Evolutionary conservation across 2,329 filamentous ascomycete species (phyloP).

Genomic region (Alternaria panax): DNA sequence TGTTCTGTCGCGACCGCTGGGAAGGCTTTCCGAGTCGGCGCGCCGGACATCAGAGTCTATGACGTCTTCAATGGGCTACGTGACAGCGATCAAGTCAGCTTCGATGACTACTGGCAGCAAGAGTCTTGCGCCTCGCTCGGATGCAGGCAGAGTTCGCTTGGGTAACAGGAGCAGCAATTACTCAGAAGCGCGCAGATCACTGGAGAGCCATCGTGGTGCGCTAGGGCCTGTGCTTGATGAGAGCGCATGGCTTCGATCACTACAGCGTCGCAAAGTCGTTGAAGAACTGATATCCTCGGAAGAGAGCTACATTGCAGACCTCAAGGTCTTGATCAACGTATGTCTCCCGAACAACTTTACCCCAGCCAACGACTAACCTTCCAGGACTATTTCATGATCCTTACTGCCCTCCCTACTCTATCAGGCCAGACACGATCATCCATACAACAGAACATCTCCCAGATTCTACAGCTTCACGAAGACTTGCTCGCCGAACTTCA

Average conservation of each 20-base stretch:
- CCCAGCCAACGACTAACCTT: neutral
- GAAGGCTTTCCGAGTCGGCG: conserved; percentile 19
- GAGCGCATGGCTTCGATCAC: conserved; percentile 72
- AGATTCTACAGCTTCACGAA: conserved; percentile 84
- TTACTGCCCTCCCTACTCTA: conserved; percentile 73
- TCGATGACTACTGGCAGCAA: conserved; percentile 78
- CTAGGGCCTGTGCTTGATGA: conserved; percentile 66
- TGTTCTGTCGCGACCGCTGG: conserved; percentile 15
- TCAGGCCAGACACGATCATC: conserved; percentile 71
- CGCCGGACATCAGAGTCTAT: conserved; percentile 64
- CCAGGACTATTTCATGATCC: conserved; percentile 61
- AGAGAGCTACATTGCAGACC: conserved; percentile 84
- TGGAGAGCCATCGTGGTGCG: conserved; percentile 62
- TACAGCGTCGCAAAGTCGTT: conserved; percentile 79
- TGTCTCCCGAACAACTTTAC: conserved; percentile 35
- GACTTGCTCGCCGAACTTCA: conserved; percentile 79
- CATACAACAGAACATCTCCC: conserved; percentile 79
- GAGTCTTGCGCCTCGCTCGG: conserved; percentile 69
- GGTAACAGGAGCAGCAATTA: conserved; percentile 65
- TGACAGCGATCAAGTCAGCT: conserved; percentile 81
- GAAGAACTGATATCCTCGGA: conserved; percentile 88
- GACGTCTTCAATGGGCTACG: conserved; percentile 77
- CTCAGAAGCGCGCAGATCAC: conserved; percentile 68
- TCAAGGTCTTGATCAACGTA: conserved; percentile 87
- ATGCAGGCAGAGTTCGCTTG: conserved; percentile 63